These are phyloP conservation scores for Yamadazyma buinensis DNA, from an alignment of 1,139 yeast genomes.

Conservation along the genomic window DNA sequence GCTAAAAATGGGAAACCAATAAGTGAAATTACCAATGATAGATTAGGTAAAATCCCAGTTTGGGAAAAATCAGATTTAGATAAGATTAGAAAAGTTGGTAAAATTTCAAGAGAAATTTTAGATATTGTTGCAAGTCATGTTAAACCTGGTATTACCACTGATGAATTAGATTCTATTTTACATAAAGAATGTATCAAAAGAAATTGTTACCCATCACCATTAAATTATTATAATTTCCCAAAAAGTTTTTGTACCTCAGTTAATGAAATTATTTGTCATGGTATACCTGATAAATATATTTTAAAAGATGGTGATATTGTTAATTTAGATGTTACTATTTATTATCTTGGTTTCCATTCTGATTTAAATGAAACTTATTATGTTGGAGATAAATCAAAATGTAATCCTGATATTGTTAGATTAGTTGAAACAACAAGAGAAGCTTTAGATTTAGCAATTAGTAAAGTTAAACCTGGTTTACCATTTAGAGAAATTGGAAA, in stretches of 20 bases:
- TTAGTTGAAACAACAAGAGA: slow-evolving; percentile 95
- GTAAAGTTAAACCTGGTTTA: slow-evolving; percentile 85
- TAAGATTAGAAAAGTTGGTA: slow-evolving; percentile 69
- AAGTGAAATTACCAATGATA: slow-evolving; percentile 70
- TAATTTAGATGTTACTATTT: slow-evolving; percentile 84
- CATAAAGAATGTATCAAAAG: slow-evolving; percentile 87
- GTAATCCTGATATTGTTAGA: slow-evolving; percentile 72
- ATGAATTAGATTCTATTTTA: slow-evolving; percentile 80
- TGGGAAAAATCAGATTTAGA: slow-evolving; percentile 64
- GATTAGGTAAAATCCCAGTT: slow-evolving; percentile 62
- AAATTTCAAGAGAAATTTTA: slow-evolving; percentile 79
- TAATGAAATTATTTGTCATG: slow-evolving; percentile 95
- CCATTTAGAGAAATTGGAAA: slow-evolving; percentile 87
- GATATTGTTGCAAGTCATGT: slow-evolving; percentile 84
- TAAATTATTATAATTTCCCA: slow-evolving; percentile 92
- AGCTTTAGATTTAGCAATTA: slow-evolving; percentile 78
- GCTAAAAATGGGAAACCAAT: slow-evolving; percentile 77
- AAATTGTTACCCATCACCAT: slow-evolving; percentile 91
- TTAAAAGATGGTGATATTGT: slow-evolving; percentile 92
- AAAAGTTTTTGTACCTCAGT: slow-evolving; percentile 91
- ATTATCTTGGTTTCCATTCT: slow-evolving; percentile 84
- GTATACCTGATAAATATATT: slow-evolving; percentile 87
- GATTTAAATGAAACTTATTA: slow-evolving; percentile 96
- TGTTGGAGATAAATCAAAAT: slow-evolving; percentile 85
- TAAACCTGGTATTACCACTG: slow-evolving; percentile 89